Evolutionary conservation across 2,329 filamentous ascomycete species (phyloP).

Genomic region (Aphanoascus verrucosus): DNA sequence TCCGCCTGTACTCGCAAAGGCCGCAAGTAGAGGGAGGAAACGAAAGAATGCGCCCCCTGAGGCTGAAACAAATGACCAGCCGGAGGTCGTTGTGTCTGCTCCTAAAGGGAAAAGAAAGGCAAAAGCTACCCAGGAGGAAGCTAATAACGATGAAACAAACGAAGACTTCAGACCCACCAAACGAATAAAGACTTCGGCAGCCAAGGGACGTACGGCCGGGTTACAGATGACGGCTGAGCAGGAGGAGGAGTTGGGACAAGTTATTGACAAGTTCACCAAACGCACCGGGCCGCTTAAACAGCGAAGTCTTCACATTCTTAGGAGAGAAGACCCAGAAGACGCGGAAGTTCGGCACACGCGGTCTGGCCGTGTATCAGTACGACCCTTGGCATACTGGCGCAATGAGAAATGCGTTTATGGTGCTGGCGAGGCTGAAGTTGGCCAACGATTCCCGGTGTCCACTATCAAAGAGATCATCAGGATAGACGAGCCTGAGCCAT

Average conservation of each 20-base stretch:
- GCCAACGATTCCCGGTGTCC: slow-evolving; percentile 52
- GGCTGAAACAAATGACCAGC: neutral
- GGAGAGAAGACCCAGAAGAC: slow-evolving; percentile 43
- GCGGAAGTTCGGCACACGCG: slow-evolving; percentile 53
- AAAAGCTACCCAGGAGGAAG: slow-evolving; percentile 18
- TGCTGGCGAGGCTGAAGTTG: slow-evolving; percentile 46
- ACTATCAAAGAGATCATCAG: slow-evolving; percentile 69
- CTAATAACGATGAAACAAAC: slow-evolving; percentile 16
- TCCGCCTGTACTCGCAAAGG: slow-evolving; percentile 10
- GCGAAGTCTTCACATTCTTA: slow-evolving; percentile 41
- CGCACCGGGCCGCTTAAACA: slow-evolving; percentile 38
- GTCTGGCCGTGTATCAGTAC: slow-evolving; percentile 66
- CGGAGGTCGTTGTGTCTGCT: slow-evolving; percentile 14
- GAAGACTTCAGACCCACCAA: slow-evolving; percentile 24
- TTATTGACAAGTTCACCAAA: slow-evolving; percentile 36
- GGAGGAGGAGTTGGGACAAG: slow-evolving; percentile 30
- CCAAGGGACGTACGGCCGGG: slow-evolving; percentile 20
- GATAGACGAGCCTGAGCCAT: slow-evolving; percentile 50
- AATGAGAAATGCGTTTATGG: slow-evolving; percentile 69
- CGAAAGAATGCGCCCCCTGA: slow-evolving; percentile 12
- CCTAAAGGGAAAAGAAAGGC: slow-evolving; percentile 22
- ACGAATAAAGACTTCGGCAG: slow-evolving; percentile 24
- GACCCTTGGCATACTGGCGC: slow-evolving; percentile 75
- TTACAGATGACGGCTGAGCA: slow-evolving; percentile 24
- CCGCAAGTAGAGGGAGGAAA: slow-evolving; percentile 13